phyloP scores from a whole-genome alignment of 1,139 yeast species.

The Kodamaea sp. region DNA sequence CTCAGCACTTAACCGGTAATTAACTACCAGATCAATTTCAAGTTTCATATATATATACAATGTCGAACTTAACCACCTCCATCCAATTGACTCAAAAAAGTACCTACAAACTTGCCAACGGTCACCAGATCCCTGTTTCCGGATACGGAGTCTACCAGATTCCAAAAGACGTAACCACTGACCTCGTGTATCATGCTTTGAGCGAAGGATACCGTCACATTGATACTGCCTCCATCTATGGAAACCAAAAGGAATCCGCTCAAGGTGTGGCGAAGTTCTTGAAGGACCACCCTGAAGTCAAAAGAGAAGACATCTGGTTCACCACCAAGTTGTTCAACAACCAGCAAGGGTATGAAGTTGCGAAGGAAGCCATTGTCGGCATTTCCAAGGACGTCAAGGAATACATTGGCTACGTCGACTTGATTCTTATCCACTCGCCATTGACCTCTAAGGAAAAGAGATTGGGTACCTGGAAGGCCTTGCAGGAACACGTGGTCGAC shows the following conservation, averaged over 20 bases:
- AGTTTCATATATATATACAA: too few species aligned
- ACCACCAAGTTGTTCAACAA: slow-evolving; percentile 29
- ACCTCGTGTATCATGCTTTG: slow-evolving; percentile 44
- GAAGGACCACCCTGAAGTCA: slow-evolving; percentile 34
- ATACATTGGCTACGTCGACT: slow-evolving; percentile 48
- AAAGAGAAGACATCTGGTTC: slow-evolving; percentile 36
- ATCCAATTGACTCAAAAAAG: slow-evolving; percentile 33
- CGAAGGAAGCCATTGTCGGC: slow-evolving; percentile 18
- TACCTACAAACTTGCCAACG: slow-evolving; percentile 37
- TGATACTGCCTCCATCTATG: slow-evolving; percentile 51
- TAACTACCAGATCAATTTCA: not conserved
- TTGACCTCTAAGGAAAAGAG: slow-evolving; percentile 29
- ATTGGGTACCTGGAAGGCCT: slow-evolving; percentile 41
- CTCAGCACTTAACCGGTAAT: too few species aligned
- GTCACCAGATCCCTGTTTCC: slow-evolving; percentile 40
- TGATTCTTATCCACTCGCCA: slow-evolving; percentile 41
- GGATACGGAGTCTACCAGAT: slow-evolving; percentile 40
- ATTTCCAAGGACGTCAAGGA: slow-evolving; percentile 29
- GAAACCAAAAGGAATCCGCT: slow-evolving; percentile 23
- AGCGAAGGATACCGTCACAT: slow-evolving; percentile 69
- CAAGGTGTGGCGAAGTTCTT: slow-evolving; percentile 46
- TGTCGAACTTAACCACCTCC: slow-evolving; percentile 28
- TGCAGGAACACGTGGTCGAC: slow-evolving; percentile 35
- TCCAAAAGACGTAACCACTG: slow-evolving; percentile 25
- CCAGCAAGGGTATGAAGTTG: slow-evolving; percentile 25